Evolutionary conservation across 495 filamentous ascomycete species (phyloP).

Genomic region (Penicillium cataractarum): DNA sequence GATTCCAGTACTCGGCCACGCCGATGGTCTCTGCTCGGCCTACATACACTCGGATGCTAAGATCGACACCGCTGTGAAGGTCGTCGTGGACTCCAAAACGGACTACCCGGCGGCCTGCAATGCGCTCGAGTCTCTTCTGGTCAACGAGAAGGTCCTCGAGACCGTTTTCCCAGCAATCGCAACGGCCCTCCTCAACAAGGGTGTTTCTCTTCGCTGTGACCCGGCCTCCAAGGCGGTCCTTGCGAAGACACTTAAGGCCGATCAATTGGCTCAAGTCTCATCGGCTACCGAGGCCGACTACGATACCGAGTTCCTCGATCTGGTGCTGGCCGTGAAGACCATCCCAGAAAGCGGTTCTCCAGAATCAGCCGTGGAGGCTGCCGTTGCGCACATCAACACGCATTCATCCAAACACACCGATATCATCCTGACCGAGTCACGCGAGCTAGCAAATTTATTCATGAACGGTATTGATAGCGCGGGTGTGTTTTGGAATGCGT

Average conservation of each 20-base stretch:
- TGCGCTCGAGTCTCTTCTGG: constrained; percentile 82
- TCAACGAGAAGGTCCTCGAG: constrained; percentile 71
- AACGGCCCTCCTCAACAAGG: constrained; percentile 68
- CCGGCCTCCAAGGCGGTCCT: constrained; percentile 63
- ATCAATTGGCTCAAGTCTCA: constrained; percentile 55
- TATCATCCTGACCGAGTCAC: constrained; percentile 75
- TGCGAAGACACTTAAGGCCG: constrained; percentile 32
- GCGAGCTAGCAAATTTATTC: constrained; percentile 71
- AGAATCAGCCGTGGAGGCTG: constrained; percentile 57
- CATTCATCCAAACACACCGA: constrained; percentile 97
- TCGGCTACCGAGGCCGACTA: constrained; percentile 72
- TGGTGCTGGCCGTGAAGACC: constrained; percentile 82
- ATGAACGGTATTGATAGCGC: constrained; percentile 84
- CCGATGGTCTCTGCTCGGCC: constrained; percentile 89
- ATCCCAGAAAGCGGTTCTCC: constrained; percentile 50
- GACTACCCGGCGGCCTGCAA: constrained; percentile 98
- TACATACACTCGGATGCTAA: constrained; percentile 86
- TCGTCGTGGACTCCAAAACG: constrained; percentile 89
- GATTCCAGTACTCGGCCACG: constrained; percentile 95
- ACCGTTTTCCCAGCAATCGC: constrained; percentile 74
- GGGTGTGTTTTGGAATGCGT: constrained; percentile 96
- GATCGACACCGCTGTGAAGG: constrained; percentile 67
- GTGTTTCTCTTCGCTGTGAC: constrained; percentile 88
- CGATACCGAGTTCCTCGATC: constrained; percentile 85
- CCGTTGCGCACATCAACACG: constrained; percentile 85